phyloP scores from a whole-genome alignment of 257 asterid genomes.

The Solanum rostratum region DNA sequence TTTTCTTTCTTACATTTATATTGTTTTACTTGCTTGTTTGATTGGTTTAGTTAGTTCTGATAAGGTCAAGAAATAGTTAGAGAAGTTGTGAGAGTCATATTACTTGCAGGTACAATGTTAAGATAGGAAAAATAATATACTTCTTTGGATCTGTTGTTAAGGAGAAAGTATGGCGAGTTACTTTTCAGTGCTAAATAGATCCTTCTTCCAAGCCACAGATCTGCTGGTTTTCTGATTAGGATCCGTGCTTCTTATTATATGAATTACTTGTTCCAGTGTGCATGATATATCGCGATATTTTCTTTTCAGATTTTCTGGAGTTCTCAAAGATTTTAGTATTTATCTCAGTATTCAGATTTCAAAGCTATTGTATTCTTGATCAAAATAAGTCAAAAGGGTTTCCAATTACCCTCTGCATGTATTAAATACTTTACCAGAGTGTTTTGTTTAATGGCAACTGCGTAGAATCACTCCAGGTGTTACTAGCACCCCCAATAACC shows the following conservation, averaged over 20 bases:
- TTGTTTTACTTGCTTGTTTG: background rate
- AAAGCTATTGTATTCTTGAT: background rate
- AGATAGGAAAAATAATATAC: background rate
- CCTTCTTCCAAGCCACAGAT: background rate
- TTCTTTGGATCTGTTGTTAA: background rate
- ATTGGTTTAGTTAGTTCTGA: background rate
- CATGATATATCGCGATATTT: background rate
- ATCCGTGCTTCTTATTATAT: background rate
- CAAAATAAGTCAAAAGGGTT: background rate
- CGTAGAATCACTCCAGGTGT: background rate
- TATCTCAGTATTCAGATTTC: background rate
- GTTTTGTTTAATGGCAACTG: background rate
- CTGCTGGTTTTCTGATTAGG: background rate
- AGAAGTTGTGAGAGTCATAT: background rate
- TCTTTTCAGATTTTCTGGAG: background rate
- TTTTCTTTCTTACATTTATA: background rate
- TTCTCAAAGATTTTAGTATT: background rate
- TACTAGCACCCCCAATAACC: background rate
- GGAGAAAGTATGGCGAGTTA: background rate
- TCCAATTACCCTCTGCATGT: background rate
- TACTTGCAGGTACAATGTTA: background rate
- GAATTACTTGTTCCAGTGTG: background rate
- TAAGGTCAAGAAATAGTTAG: background rate
- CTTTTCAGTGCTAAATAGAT: background rate
- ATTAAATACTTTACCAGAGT: background rate